These are phyloP conservation scores for Pythium volutum DNA, from an alignment of 352 stramenopile species.

Conservation along the genomic window DNA sequence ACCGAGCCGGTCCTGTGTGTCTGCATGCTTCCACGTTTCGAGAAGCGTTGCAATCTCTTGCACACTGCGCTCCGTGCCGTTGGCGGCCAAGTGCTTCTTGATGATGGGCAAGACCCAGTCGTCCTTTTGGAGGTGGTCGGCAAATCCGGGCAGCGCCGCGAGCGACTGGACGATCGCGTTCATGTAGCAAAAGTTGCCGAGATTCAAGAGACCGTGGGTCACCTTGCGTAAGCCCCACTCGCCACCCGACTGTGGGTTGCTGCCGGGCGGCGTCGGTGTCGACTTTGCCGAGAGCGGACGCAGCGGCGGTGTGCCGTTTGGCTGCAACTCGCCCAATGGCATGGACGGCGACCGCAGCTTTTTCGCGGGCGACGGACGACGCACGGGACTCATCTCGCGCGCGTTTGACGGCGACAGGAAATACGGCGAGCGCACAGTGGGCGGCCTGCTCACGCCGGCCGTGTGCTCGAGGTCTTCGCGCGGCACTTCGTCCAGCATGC, in stretches of 20 bases:
- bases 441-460: conserved; percentile 16
- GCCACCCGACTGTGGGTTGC: not conserved
- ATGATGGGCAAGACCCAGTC: conserved; percentile 62
- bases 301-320: conserved; percentile 17
- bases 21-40: conserved; percentile 42
- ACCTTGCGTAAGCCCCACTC: conserved; percentile 29
- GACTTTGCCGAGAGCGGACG: conserved; percentile 5
- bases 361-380: conserved; percentile 20
- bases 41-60: conserved; percentile 48
- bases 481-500: conserved; percentile 68
- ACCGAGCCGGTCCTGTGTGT: conserved; percentile 49
- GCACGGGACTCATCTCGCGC: conserved; percentile 19
- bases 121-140: conserved; percentile 42
- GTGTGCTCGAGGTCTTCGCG: conserved; percentile 30
- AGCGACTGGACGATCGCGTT: conserved; percentile 92
- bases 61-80: conserved; percentile 26
- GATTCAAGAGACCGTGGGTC: conserved; percentile 91
- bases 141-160: conserved; percentile 66
- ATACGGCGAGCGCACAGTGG: conserved; percentile 24
- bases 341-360: conserved; percentile 15
- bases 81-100: conserved; percentile 38
- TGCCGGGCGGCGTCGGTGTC: not conserved
- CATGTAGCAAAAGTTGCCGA: conserved; percentile 93
- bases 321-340: conserved; percentile 20
- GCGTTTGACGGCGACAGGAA: conserved; percentile 25